Evolutionary conservation across 2,329 filamentous ascomycete species (phyloP), one percentile per base, ranked within the genome.

Genomic region (Dryadomyces quercivorus): DNA sequence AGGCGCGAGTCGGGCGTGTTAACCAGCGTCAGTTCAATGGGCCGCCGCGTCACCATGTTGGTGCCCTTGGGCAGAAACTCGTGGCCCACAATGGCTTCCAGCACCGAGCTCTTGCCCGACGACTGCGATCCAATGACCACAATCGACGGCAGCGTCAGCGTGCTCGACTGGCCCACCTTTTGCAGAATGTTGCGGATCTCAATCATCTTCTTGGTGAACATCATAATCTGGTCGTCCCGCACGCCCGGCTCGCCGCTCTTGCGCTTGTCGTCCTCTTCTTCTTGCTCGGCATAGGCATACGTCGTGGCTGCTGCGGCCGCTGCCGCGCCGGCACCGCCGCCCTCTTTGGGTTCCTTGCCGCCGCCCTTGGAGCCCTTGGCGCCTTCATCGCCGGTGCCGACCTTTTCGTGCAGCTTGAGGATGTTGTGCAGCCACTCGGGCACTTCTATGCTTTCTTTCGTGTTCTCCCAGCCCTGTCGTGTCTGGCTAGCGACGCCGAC

Each of bases 121-220:
- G 93, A 98, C 67, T 98, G 93, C 2, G 93, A 98, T 22, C 93
- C 93, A 62, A 98, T 96, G 42, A 98, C 93, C n/a, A 98, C 93
- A 56, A 98, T 98, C 0, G 94, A 97, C 0, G 93, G 93, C 21
- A 98, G 73, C 1, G 87, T 92, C 59, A 98, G 74, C 3, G 88
- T 82, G 60, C 86, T 89, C 0, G 91, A 94, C 72, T 98, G 92
- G 38, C 91, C 94, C 49, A 98, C 87, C 26, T 85, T 88, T 64
- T 94, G 87, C 22, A 98, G 76, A 55, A 98, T 88, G 61, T 85
- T 91, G 61, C 94, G 79, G 55, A 98, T 97, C 73, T 98, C 93
- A 64, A 98, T 98, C 93, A 98, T 98, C 72, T 97, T 97, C 73
- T 93, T 92, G 2, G 94, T 98, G 64, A 98, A 75, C 61, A 96